Percentiles rank a stretch among this genome's conserved stretches.
These are phyloP conservation scores for Spergularia marina DNA, from an alignment of 148 eudicot species.

Conservation along the genomic window DNA sequence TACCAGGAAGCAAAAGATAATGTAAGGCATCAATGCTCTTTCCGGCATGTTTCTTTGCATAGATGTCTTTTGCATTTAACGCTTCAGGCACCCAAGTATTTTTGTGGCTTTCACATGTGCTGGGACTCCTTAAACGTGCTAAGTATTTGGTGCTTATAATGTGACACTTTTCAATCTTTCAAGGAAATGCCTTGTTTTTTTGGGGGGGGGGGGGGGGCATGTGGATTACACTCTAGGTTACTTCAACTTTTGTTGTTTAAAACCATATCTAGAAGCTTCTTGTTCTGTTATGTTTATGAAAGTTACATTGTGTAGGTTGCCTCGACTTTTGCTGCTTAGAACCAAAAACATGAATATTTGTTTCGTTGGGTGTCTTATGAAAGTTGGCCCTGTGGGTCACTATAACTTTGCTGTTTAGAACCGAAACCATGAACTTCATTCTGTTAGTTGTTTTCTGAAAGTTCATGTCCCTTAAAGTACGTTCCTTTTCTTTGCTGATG, in stretches of 20 bases:
- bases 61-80: conserved; percentile 8
- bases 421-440: not conserved
- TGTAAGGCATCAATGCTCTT: conserved; percentile 39
- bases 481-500: not conserved
- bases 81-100: not conserved
- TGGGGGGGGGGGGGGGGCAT: not conserved
- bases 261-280: no score
- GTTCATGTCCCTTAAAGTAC: not conserved
- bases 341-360: no score
- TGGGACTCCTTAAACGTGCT: not conserved
- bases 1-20: conserved; percentile 91
- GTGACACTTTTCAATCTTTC: not conserved
- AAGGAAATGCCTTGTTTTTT: not conserved
- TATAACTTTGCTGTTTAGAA: not conserved
- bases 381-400: not conserved
- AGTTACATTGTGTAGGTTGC: no score
- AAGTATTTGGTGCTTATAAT: not conserved
- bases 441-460: not conserved
- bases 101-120: no score
- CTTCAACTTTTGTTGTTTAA: not conserved
- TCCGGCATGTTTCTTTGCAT: not conserved
- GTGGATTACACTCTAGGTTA: not conserved
- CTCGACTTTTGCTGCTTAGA: no score
- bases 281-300: no score
- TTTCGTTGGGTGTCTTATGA: not conserved